Conservation (phyloP, 2,329 filamentous ascomycete species). For the Sporothrix variecibatus region DNA sequence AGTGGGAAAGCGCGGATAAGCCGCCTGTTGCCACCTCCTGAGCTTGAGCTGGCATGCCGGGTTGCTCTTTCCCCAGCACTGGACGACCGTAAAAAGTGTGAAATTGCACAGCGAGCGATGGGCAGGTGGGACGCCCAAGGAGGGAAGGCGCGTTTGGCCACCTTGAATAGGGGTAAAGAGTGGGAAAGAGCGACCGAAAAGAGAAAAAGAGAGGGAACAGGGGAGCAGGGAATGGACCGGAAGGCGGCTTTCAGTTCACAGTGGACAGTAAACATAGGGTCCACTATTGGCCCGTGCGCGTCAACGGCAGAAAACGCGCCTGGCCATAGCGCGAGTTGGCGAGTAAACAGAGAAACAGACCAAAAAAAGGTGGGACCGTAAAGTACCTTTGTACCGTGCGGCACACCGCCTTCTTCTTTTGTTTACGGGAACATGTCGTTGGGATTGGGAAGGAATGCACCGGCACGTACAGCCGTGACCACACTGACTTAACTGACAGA, state of each 20-base stretch:
- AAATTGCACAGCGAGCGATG: constrained; percentile 13
- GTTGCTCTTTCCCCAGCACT: constrained; percentile 7
- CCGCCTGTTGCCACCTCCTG: constrained; percentile 7
- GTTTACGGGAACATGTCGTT: background rate
- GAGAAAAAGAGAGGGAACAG: constrained; percentile 15
- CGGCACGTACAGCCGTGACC: constrained; percentile 10
- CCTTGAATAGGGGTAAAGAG: constrained; percentile 6
- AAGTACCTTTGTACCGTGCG: background rate
- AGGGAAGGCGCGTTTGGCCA: constrained; percentile 20
- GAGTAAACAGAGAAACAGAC: constrained; percentile 11
- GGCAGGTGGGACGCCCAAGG: background rate
- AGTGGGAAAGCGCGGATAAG: constrained; percentile 7
- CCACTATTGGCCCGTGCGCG: constrained; percentile 29
- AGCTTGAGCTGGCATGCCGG: background rate
- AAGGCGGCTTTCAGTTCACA: background rate
- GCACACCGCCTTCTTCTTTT: constrained; percentile 21
- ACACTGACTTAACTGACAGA: too few species aligned
- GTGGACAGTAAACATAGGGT: constrained; percentile 4
- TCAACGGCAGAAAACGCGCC: constrained; percentile 26
- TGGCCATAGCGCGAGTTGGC: constrained; percentile 27
- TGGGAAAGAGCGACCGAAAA: constrained; percentile 1
- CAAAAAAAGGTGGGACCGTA: background rate
- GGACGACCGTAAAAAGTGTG: background rate
- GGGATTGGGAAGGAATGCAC: constrained; percentile 6
- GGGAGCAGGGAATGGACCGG: constrained; percentile 4